Base-by-base conservation (phyloP, 176 grass and related monocot genomes). In the Cenchrus americanus region DNA sequence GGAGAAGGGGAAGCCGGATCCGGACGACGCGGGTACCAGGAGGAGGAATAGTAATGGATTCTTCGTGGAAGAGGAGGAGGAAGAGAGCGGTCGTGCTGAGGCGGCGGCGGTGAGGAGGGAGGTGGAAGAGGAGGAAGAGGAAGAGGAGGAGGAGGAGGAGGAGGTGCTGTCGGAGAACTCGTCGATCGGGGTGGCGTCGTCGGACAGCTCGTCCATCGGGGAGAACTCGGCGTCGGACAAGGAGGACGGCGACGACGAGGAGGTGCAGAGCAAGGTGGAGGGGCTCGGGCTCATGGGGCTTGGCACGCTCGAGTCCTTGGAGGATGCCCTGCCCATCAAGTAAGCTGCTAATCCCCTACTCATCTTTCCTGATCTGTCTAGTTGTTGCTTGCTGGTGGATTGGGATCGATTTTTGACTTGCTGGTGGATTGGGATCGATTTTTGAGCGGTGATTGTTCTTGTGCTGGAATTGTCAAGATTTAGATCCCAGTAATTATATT, bases 321-420 rank as follows among this genome's bases (percentile, higher is more conserved):
- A 93, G 61, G 88, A 93, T 22, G 88, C 86, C 6, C 86, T 93
- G 12, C 91, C 88, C n/a, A 80, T 58, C 86, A 93, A 93, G 91
- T 93, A 86, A 85, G 82, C 49, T 43, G 19, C 78, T 41, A 0
- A 3, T 13, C 3, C 19, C 15, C 26, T n/a, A 1, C 15, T 18
- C 3, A 18, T 41, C 32, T 53, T 11, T 49, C 5, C 44, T 42
- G n/a, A 24, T 23, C 57, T 23, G 7, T 10, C 11, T 37, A 4
- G 3, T 37, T 37, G 2, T 18, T 26, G 53, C 26, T 18, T 21
- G 53, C 21, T 81, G 63, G 9, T 1, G 5, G 10, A 24, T 81
- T 81, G 32, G 32, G 32, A 34, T 34, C 32, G 32, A n/a, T n/a
- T n/a, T n/a, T n/a, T n/a, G n/a, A n/a, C 26, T 18, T 21, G 53